Conservation (phyloP, 164 flowering plant genomes). For the Houttuynia cordata region DNA sequence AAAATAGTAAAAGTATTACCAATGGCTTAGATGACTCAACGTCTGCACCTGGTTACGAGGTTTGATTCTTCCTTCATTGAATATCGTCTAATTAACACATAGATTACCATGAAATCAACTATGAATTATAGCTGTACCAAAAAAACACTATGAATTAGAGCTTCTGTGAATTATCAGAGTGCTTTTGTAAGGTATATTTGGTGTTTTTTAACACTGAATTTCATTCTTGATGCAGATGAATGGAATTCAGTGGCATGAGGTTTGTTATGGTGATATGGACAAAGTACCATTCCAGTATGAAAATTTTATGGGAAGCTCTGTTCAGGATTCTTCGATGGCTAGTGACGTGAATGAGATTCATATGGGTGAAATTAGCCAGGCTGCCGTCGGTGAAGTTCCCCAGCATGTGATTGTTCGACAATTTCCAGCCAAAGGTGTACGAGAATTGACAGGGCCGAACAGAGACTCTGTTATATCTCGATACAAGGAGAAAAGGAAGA, state of each 20-base stretch:
- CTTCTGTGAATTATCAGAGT: too few relatives aligned
- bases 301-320: slow-evolving; percentile 9
- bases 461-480: slow-evolving; percentile 65
- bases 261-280: slow-evolving; percentile 20
- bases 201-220: too few relatives aligned
- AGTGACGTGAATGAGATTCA: slow-evolving; percentile 21
- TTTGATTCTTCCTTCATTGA: slow-evolving; percentile 5
- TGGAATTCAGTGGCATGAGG: slow-evolving; percentile 17
- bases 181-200: too few relatives aligned
- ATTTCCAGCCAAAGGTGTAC: slow-evolving; percentile 1
- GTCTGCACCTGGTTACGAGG: slow-evolving; percentile 21
- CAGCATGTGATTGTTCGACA: slow-evolving; percentile 9
- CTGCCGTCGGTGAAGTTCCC: slow-evolving; percentile 9
- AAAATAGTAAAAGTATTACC: background rate
- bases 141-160: too few relatives aligned
- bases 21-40: slow-evolving; percentile 14
- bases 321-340: slow-evolving; percentile 17
- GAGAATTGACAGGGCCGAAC: slow-evolving; percentile 36
- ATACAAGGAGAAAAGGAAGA: slow-evolving; percentile 80
- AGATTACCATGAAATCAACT: background rate
- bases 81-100: background rate
- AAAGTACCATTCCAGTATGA: slow-evolving; percentile 14
- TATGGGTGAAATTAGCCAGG: slow-evolving; percentile 9
- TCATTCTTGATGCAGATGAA: slow-evolving; percentile 24
- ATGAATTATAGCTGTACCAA: too few relatives aligned